Conservation (phyloP, 148 eudicot genomes). For the Cornus florida region DNA sequence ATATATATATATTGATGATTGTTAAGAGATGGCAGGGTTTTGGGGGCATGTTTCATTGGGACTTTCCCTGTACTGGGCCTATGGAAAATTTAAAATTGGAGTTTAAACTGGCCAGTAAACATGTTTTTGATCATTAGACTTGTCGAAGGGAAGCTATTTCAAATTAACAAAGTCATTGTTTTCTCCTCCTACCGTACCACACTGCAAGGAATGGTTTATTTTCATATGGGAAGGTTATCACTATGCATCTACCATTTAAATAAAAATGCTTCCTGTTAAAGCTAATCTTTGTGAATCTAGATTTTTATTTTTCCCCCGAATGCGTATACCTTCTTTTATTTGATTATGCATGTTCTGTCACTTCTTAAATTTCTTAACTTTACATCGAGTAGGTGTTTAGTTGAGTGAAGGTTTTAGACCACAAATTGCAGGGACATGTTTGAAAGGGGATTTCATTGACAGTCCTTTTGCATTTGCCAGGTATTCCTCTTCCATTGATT, state of each 20-base stretch:
- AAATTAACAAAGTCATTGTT: not conserved
- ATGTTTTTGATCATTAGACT: not conserved
- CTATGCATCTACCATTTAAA: not conserved
- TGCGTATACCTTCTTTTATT: not conserved
- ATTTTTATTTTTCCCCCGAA: not conserved
- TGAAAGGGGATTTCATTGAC: constrained; percentile 29
- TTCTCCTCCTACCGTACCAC: not conserved
- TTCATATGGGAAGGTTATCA: not conserved
- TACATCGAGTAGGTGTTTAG: not conserved
- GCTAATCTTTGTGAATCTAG: not conserved
- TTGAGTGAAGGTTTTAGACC: constrained; percentile 18
- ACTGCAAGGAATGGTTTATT: not conserved
- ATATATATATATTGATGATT: not conserved
- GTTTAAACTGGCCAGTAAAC: not conserved
- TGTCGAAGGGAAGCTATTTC: too few species aligned
- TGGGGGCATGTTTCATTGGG: not conserved
- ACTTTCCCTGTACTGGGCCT: not conserved
- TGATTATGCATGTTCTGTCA: not conserved
- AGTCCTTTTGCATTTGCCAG: constrained; percentile 53
- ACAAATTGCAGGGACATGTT: constrained; percentile 25
- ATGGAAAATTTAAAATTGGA: not conserved
- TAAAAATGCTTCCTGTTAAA: not conserved
- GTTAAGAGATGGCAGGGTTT: not conserved
- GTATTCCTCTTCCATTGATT: constrained; percentile 85
- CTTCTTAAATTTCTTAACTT: not conserved